phyloP scores from a whole-genome alignment of 1,284 basidiomycete genomes.

The Malassezia vespertilionis region DNA sequence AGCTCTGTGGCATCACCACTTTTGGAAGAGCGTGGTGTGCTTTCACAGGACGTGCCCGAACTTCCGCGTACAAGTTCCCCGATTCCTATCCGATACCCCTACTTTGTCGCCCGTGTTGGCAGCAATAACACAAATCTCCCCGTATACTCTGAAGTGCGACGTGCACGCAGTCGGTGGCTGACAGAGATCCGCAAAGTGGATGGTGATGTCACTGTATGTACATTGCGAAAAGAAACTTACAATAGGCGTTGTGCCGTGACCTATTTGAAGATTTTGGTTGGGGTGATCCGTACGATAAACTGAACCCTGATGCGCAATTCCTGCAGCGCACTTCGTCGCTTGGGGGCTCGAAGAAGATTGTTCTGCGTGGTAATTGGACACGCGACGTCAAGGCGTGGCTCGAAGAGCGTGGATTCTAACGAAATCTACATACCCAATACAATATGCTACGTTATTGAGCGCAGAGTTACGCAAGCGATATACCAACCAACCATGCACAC shows the following conservation, averaged over 20 bases:
- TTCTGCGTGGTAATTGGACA: constrained; percentile 7
- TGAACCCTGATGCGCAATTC: background rate
- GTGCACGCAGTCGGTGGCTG: constrained; percentile 23
- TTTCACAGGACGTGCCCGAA: background rate
- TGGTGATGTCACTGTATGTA: constrained; percentile 20
- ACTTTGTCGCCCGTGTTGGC: constrained; percentile 34
- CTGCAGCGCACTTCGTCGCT: constrained; percentile 3
- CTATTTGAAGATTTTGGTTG: constrained; percentile 16
- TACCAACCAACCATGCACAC: too few species aligned
- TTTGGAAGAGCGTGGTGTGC: too few species aligned
- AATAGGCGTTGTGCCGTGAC: constrained; percentile 13
- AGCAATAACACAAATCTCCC: constrained; percentile 22
- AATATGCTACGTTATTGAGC: too few species aligned
- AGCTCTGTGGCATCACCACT: too few species aligned
- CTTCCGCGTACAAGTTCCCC: background rate
- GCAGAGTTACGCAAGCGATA: too few species aligned
- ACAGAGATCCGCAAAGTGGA: constrained; percentile 32
- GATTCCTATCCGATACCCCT: constrained; percentile 19
- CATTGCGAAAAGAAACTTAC: background rate
- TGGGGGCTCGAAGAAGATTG: constrained; percentile 8
- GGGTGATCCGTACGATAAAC: constrained; percentile 14
- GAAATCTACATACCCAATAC: too few species aligned
- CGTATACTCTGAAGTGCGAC: constrained; percentile 29
- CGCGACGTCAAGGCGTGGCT: constrained; percentile 15
- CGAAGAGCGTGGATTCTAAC: constrained; percentile 17